Evolutionary conservation across 2,329 filamentous ascomycete genomes (phyloP).

Genomic region (Hypoxylon sp.): DNA sequence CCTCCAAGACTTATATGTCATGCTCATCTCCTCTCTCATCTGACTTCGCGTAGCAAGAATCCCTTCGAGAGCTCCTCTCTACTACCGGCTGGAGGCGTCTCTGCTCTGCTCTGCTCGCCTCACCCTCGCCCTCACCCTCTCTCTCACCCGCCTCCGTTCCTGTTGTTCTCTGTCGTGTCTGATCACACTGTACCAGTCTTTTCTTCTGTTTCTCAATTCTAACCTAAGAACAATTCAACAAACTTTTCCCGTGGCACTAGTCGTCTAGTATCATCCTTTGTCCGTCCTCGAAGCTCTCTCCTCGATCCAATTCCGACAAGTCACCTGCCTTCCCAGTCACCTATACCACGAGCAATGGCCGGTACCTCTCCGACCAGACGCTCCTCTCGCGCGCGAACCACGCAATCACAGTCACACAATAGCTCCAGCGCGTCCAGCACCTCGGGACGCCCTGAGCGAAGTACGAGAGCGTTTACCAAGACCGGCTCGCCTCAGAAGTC

Average conservation of each 20-base stretch:
- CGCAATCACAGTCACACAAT: conserved; percentile 77
- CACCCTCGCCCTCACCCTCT: too few relatives aligned
- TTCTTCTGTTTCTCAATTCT: conserved; percentile 12
- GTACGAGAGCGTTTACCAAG: conserved; percentile 75
- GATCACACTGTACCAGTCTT: conserved; percentile 48
- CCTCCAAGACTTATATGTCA: conserved; percentile 31
- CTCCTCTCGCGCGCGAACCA: conserved; percentile 87
- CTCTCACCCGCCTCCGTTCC: conserved; percentile 45
- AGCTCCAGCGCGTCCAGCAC: conserved; percentile 81
- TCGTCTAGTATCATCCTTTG: conserved; percentile 17
- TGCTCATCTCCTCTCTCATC: conserved; percentile 40
- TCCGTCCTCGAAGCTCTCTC: conserved; percentile 25
- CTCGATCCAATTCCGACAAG: conserved; percentile 25
- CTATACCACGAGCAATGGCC: conserved; percentile 46
- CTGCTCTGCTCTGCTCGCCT: conserved; percentile 45
- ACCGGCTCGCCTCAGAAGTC: conserved; percentile 78
- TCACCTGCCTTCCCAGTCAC: conserved; percentile 31
- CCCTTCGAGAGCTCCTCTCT: conserved; percentile 41
- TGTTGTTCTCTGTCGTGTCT: conserved; percentile 49
- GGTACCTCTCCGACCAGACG: conserved; percentile 76
- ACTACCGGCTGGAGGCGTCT: conserved; percentile 30
- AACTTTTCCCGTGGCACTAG: conserved; percentile 16
- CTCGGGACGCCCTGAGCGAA: conserved; percentile 78
- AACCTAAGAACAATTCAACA: conserved; percentile 12
- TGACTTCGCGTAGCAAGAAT: conserved; percentile 45